Conservation (phyloP, 78 protist species). For the Diacronema lutheri region DNA sequence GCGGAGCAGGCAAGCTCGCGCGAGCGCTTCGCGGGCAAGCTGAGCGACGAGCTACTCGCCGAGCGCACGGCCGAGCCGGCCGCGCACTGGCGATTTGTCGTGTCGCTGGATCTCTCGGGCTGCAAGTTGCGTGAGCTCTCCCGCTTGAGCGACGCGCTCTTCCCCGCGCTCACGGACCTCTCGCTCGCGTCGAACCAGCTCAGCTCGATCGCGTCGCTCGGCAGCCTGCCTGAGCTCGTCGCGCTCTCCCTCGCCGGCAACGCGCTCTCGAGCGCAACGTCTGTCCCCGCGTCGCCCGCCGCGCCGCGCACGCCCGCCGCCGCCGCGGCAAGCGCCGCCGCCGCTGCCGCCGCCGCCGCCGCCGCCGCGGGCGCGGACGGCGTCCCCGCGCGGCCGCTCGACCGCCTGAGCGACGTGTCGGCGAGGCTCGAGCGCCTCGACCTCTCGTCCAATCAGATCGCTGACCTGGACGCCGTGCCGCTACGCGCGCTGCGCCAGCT, state of each 20-base stretch:
- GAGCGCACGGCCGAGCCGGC: conserved; percentile 24
- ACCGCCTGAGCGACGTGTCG: neutral
- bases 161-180: neutral
- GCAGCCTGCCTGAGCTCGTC: neutral
- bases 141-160: too few relatives aligned
- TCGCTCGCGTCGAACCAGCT: conserved; percentile 44
- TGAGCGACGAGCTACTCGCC: conserved; percentile 35
- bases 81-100: neutral
- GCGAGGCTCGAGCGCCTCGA: conserved; percentile 31
- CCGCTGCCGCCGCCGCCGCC: neutral
- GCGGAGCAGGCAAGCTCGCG: conserved; percentile 1
- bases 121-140: conserved; percentile 12
- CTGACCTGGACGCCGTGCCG: neutral
- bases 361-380: too few relatives aligned
- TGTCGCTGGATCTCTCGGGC: conserved; percentile 24
- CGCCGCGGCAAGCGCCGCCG: neutral
- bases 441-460: conserved; percentile 29
- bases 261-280: conserved; percentile 6
- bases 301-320: neutral
- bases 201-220: neutral
- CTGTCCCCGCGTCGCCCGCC: neutral
- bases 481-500: neutral
- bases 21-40: conserved; percentile 34
- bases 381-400: too few relatives aligned
- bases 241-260: conserved; percentile 30